These are phyloP conservation scores for Kodamaea restingae DNA, from an alignment of 805 yeast genomes.

Conservation along the genomic window DNA sequence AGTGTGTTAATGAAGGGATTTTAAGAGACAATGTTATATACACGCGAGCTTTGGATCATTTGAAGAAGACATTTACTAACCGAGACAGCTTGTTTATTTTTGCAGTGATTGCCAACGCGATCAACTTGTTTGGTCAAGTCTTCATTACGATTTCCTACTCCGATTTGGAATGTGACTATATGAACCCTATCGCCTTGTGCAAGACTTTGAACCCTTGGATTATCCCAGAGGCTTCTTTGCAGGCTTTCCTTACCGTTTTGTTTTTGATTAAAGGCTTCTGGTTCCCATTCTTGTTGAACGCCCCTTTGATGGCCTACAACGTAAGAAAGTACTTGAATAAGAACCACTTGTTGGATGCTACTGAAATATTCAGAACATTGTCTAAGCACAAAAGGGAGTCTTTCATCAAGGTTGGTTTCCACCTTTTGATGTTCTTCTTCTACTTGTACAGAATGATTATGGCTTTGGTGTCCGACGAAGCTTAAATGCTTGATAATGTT, in stretches of 20 bases:
- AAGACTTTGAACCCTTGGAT: constrained; percentile 85
- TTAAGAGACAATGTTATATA: neutral
- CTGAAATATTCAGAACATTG: constrained; percentile 93
- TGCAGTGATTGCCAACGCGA: constrained; percentile 81
- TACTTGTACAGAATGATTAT: constrained; percentile 95
- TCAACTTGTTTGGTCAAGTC: constrained; percentile 86
- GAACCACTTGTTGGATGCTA: constrained; percentile 88
- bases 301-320: constrained; percentile 83
- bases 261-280: constrained; percentile 88
- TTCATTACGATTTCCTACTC: constrained; percentile 94
- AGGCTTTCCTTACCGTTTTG: constrained; percentile 62
- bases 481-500: constrained; percentile 7
- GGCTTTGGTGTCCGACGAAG: constrained; percentile 73
- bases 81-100: constrained; percentile 54
- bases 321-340: constrained; percentile 73
- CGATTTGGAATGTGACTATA: constrained; percentile 93
- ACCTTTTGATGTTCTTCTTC: constrained; percentile 87
- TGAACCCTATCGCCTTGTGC: constrained; percentile 95
- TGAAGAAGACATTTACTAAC: constrained; percentile 10
- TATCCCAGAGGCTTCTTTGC: constrained; percentile 85
- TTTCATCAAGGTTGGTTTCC: constrained; percentile 86
- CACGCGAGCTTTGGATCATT: neutral
- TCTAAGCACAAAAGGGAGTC: constrained; percentile 90
- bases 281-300: constrained; percentile 79
- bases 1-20: too few species aligned